These are phyloP conservation scores for Microdochium trichocladiopsis DNA, from an alignment of 2,329 filamentous ascomycete species.

Conservation along the genomic window DNA sequence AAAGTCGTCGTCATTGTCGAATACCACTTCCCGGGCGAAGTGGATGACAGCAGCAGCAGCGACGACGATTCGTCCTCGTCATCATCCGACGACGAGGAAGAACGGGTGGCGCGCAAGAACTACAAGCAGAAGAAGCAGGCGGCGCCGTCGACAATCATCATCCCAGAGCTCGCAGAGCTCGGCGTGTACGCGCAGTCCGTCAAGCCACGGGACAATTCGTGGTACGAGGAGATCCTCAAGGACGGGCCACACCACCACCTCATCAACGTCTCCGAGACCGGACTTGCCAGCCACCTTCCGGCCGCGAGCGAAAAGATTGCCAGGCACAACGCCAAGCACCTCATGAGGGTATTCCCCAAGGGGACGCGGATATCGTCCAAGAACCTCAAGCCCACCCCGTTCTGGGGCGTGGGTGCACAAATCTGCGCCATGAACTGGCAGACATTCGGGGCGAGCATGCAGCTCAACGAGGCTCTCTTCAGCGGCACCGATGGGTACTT, in stretches of 20 bases:
- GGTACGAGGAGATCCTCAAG: conserved; percentile 45
- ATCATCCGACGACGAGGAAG: conserved; percentile 33
- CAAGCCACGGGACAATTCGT: conserved; percentile 59
- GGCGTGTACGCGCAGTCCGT: conserved; percentile 66
- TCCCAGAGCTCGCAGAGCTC: conserved; percentile 57
- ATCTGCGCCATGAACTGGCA: conserved; percentile 68
- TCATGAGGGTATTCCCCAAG: conserved; percentile 67
- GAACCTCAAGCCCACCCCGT: conserved; percentile 56
- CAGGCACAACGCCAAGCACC: conserved; percentile 53
- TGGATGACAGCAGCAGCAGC: conserved; percentile 27
- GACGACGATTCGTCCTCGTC: conserved; percentile 21
- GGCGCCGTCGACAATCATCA: conserved; percentile 39
- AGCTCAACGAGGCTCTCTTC: conserved; percentile 63
- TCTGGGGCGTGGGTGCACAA: conserved; percentile 62
- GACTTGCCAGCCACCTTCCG: conserved; percentile 44
- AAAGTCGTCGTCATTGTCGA: conserved; percentile 64
- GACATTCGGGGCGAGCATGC: conserved; percentile 57
- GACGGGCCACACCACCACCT: conserved; percentile 24
- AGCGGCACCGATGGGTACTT: conserved; percentile 58
- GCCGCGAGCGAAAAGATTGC: conserved; percentile 39
- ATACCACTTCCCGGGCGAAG: conserved; percentile 51
- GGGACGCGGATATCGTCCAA: conserved; percentile 61
- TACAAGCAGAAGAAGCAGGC: conserved; percentile 49
- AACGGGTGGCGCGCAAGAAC: conserved; percentile 36
- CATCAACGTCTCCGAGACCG: conserved; percentile 59